Conservation (phyloP, 306 rosid genomes). For the Lathyrus tuberosus region DNA sequence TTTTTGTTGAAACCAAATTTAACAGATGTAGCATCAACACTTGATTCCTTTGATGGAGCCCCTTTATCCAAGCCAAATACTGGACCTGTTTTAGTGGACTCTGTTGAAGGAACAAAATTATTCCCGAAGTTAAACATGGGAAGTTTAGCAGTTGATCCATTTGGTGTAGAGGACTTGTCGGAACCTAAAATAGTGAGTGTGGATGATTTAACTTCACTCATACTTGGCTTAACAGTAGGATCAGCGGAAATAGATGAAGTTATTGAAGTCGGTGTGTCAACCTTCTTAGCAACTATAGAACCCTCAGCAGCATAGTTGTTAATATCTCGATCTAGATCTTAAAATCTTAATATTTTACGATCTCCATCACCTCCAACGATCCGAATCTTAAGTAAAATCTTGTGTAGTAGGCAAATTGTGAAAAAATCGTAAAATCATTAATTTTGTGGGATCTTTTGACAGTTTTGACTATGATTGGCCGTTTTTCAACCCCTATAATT, state of each 20-base stretch:
- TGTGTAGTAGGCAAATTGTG: too few species aligned
- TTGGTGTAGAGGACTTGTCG: constrained; percentile 38
- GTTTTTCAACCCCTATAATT: too few species aligned
- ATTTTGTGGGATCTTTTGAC: too few species aligned
- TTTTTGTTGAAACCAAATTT: constrained; percentile 44
- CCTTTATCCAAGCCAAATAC: constrained; percentile 43
- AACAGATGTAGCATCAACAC: constrained; percentile 37
- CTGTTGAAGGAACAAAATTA: constrained; percentile 37
- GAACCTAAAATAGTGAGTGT: constrained; percentile 40
- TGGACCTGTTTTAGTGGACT: constrained; percentile 31
- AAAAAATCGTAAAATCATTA: too few species aligned
- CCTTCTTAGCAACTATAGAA: constrained; percentile 46
- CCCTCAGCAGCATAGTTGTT: too few species aligned
- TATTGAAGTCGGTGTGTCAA: constrained; percentile 33
- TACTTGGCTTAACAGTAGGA: constrained; percentile 34
- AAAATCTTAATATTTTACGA: too few species aligned
- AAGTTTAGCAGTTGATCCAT: constrained; percentile 42
- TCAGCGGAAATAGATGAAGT: constrained; percentile 42
- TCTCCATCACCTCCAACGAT: too few species aligned
- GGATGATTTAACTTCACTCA: constrained; percentile 22
- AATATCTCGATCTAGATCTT: too few species aligned
- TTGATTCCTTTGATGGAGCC: constrained; percentile 43
- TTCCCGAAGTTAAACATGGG: constrained; percentile 39
- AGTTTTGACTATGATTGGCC: too few species aligned
- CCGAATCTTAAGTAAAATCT: too few species aligned